Percentiles rank a stretch among this genome's conserved stretches.
phyloP scores from a whole-genome alignment of 1,284 basidiomycete species.

The Rhodotorula glutinis region DNA sequence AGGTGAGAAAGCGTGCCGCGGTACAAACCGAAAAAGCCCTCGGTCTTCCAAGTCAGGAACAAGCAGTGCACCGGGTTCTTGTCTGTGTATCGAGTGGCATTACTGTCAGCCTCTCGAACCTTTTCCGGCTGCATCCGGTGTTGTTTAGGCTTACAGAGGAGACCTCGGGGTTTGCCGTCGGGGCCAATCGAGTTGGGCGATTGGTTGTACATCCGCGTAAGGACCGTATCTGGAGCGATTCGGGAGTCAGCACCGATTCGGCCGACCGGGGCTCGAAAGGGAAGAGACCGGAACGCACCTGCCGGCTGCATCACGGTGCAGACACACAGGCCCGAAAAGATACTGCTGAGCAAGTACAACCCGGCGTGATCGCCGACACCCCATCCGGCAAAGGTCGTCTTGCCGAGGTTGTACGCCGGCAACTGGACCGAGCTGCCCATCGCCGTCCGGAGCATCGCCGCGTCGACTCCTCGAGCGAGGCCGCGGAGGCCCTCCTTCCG shows the following conservation, averaged over 20 bases:
- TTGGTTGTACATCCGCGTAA: slow-evolving; percentile 94
- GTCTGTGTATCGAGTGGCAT: slow-evolving; percentile 31
- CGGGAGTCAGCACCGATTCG: not conserved
- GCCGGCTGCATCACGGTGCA: slow-evolving; percentile 53
- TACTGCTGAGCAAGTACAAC: slow-evolving; percentile 84
- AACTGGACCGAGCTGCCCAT: slow-evolving; percentile 93
- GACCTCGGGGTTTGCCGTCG: slow-evolving; percentile 66
- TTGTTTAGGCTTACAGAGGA: slow-evolving; percentile 62
- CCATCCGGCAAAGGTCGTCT: slow-evolving; percentile 65
- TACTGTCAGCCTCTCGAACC: not conserved
- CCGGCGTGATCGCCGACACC: slow-evolving; percentile 72
- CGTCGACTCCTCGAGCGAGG: slow-evolving; percentile 83
- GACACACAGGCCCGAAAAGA: slow-evolving; percentile 86
- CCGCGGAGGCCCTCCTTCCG: slow-evolving; percentile 72
- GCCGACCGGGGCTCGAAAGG: too few species aligned
- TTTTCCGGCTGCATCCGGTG: not conserved
- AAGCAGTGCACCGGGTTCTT: slow-evolving; percentile 87
- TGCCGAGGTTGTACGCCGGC: slow-evolving; percentile 91
- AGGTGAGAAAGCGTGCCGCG: slow-evolving; percentile 92
- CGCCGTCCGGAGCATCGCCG: slow-evolving; percentile 85
- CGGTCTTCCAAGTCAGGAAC: slow-evolving; percentile 88
- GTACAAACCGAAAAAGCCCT: slow-evolving; percentile 88
- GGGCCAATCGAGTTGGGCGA: slow-evolving; percentile 48
- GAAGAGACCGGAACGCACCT: slow-evolving; percentile 35
- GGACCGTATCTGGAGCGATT: slow-evolving; percentile 58